Percentiles rank a stretch among this genome's conserved stretches.
phyloP scores from a whole-genome alignment of 805 yeast species.

The Metschnikowia colocasiae region DNA sequence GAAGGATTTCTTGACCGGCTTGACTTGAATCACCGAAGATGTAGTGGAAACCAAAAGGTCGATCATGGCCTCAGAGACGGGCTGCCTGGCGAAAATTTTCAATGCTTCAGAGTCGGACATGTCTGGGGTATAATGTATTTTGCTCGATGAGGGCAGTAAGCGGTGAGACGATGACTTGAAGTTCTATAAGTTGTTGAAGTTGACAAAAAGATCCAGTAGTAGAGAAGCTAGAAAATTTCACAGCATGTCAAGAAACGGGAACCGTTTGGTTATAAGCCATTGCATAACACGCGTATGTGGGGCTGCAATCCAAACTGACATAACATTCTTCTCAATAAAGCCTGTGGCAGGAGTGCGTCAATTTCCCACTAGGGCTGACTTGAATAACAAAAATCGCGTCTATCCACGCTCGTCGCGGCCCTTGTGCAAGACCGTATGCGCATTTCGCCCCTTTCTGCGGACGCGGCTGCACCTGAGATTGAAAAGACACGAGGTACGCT shows the following conservation, averaged over 20 bases:
- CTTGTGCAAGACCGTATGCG: constrained; percentile 1
- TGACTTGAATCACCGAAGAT: constrained; percentile 50
- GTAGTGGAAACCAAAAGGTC: constrained; percentile 57
- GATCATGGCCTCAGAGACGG: constrained; percentile 57
- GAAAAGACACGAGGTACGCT: background rate
- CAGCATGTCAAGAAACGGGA: background rate
- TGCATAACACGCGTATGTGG: constrained; percentile 1
- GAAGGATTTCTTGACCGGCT: constrained; percentile 19
- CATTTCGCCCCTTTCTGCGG: constrained; percentile 1
- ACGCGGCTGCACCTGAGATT: constrained; percentile 1
- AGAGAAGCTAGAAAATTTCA: constrained; percentile 1
- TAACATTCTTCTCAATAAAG: background rate
- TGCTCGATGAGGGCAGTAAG: background rate
- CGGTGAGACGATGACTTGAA: background rate
- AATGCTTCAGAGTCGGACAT: constrained; percentile 45
- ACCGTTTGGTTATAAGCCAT: background rate
- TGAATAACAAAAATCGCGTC: constrained; percentile 5
- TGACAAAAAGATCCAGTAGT: background rate
- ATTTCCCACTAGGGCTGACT: background rate
- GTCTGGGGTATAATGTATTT: background rate
- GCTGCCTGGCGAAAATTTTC: constrained; percentile 49
- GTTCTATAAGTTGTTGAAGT: background rate
- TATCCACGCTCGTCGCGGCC: constrained; percentile 4
- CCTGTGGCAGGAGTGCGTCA: constrained; percentile 5
- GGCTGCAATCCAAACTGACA: background rate